phyloP scores from a whole-genome alignment of 352 stramenopile species.

The Pythium aristosporum region DNA sequence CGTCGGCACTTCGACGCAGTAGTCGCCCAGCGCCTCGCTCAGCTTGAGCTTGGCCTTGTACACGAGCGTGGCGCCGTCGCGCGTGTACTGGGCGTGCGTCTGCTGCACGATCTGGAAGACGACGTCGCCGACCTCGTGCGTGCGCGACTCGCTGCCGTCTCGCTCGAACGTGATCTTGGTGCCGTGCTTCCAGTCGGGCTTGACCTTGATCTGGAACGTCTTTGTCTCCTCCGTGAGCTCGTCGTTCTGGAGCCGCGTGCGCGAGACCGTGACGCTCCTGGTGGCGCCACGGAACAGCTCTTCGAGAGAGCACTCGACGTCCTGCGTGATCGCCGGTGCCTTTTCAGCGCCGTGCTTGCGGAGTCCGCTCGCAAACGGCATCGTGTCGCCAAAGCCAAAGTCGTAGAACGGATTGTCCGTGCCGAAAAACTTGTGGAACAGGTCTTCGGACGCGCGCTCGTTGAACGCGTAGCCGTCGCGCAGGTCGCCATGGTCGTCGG shows the following conservation, averaged over 20 bases:
- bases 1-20: conserved; percentile 93
- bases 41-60: conserved; percentile 94
- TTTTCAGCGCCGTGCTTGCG: conserved; percentile 80
- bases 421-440: conserved; percentile 93
- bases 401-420: conserved; percentile 90
- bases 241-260: conserved; percentile 75
- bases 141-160: conserved; percentile 89
- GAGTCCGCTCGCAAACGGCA: conserved; percentile 78
- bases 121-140: conserved; percentile 93
- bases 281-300: conserved; percentile 90
- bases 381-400: conserved; percentile 88
- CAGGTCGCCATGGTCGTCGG: conserved; percentile 72
- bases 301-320: conserved; percentile 85
- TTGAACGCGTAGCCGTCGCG: conserved; percentile 90
- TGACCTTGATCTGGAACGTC: conserved; percentile 89
- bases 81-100: conserved; percentile 82
- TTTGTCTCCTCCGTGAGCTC: conserved; percentile 80
- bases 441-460: conserved; percentile 86
- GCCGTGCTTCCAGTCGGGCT: conserved; percentile 93
- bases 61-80: conserved; percentile 92
- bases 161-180: conserved; percentile 96
- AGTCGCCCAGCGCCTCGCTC: conserved; percentile 94
- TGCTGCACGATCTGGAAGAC: conserved; percentile 91
- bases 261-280: conserved; percentile 86
- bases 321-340: conserved; percentile 59